A percentile compares a stretch with the other conserved stretches of the same genome.
phyloP scores from a whole-genome alignment of 768 basidiomycete genomes.

The Xerocomus brunneocitrinus region DNA sequence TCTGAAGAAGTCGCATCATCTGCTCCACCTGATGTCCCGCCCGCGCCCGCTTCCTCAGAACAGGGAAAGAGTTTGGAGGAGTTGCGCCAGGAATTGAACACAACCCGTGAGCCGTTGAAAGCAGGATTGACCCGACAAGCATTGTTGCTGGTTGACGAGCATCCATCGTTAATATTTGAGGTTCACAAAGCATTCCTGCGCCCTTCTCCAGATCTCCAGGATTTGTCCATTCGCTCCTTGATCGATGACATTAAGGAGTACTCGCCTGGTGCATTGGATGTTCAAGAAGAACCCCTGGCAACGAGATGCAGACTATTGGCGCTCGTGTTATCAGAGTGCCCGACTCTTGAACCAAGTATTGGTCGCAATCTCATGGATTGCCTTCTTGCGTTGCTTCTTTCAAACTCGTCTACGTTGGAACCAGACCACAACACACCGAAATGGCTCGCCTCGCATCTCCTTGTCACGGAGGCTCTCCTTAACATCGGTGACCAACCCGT shows the following conservation, averaged over 20 bases:
- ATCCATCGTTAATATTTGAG: slow-evolving; percentile 86
- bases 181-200: slow-evolving; percentile 78
- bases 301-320: slow-evolving; percentile 85
- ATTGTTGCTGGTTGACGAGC: slow-evolving; percentile 77
- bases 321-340: slow-evolving; percentile 72
- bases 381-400: slow-evolving; percentile 61
- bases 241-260: slow-evolving; percentile 73
- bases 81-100: slow-evolving; percentile 62
- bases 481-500: slow-evolving; percentile 71
- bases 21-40: slow-evolving; percentile 14
- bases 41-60: slow-evolving; percentile 10
- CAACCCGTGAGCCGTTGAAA: slow-evolving; percentile 61
- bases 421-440: slow-evolving; percentile 59
- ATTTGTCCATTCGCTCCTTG: slow-evolving; percentile 64
- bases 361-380: slow-evolving; percentile 63
- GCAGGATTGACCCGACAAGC: slow-evolving; percentile 63
- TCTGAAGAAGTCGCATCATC: slow-evolving; percentile 18
- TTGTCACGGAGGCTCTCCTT: slow-evolving; percentile 82
- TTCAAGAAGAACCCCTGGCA: slow-evolving; percentile 70
- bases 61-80: slow-evolving; percentile 51
- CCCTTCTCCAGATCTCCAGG: slow-evolving; percentile 51
- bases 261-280: slow-evolving; percentile 59
- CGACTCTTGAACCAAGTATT: slow-evolving; percentile 51
- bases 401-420: slow-evolving; percentile 47
- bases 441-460: slow-evolving; percentile 84